phyloP scores from a whole-genome alignment of 345 rosid species.

The Eucalyptus rudis region DNA sequence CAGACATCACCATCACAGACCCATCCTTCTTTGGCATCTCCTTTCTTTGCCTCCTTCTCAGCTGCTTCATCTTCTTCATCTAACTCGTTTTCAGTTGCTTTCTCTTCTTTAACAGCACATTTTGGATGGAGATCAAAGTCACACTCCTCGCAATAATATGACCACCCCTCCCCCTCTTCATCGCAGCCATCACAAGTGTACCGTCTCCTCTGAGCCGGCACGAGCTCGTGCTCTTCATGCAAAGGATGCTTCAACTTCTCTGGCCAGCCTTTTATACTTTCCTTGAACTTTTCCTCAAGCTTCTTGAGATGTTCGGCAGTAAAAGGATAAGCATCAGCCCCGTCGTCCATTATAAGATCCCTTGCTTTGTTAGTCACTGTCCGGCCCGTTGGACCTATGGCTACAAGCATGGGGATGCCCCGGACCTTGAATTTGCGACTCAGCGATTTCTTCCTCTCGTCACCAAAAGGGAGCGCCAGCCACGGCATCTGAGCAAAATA shows the following conservation, averaged over 20 bases:
- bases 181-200: not conserved
- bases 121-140: conserved; percentile 59
- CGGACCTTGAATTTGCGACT: conserved; percentile 16
- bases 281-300: conserved; percentile 13
- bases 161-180: conserved; percentile 27
- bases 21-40: conserved; percentile 26
- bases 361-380: conserved; percentile 14
- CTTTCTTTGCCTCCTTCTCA: not conserved
- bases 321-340: conserved; percentile 35
- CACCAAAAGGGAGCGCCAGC: conserved; percentile 29
- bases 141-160: conserved; percentile 44
- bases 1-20: conserved; percentile 2
- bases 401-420: conserved; percentile 21
- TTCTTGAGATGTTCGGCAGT: conserved; percentile 6
- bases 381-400: conserved; percentile 19
- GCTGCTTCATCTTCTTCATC: not conserved
- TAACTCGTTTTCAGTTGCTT: not conserved
- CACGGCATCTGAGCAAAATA: conserved; percentile 28
- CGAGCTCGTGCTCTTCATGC: conserved; percentile 58
- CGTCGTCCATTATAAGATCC: conserved; percentile 1
- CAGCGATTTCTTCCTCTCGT: conserved; percentile 11
- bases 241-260: conserved; percentile 44
- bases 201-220: not conserved
- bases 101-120: conserved; percentile 19
- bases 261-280: conserved; percentile 69